phyloP scores from a whole-genome alignment of 202 grass and related monocot species.

The Carex sylvatica region DNA sequence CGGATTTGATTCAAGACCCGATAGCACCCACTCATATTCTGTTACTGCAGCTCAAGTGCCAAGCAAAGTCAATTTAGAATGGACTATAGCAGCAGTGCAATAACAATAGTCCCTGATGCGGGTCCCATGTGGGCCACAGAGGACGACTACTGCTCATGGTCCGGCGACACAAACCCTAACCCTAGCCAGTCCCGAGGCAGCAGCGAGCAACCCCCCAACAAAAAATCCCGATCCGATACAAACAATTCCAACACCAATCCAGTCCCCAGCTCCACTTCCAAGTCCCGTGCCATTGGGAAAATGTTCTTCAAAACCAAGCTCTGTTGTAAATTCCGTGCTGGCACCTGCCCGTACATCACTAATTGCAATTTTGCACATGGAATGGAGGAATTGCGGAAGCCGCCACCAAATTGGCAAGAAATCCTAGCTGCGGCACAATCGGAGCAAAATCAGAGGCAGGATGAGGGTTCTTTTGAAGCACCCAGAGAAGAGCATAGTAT shows the following conservation, averaged over 20 bases:
- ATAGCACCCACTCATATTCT: not conserved
- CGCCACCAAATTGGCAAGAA: conserved; percentile 94
- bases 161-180: conserved; percentile 42
- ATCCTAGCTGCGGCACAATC: conserved; percentile 79
- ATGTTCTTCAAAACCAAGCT: conserved; percentile 99
- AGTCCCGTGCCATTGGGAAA: conserved; percentile 79
- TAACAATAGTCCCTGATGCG: conserved; percentile 85
- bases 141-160: conserved; percentile 84
- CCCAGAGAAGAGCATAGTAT: conserved; percentile 78
- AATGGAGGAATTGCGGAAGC: conserved; percentile 98
- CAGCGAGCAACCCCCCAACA: conserved; percentile 77
- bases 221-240: conserved; percentile 50
- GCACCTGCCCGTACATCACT: conserved; percentile 89
- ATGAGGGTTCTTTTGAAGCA: conserved; percentile 18
- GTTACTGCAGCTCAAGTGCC: not conserved
- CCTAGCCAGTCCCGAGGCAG: conserved; percentile 61
- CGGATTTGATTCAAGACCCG: not conserved
- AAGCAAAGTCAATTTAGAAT: conserved; percentile 24
- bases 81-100: conserved; percentile 90
- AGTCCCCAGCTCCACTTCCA: conserved; percentile 38
- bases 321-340: conserved; percentile 85
- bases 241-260: conserved; percentile 28
- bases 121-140: conserved; percentile 77
- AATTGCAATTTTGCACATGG: conserved; percentile 98
- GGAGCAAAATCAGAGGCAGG: conserved; percentile 42